phyloP scores from a whole-genome alignment of 306 rosid species.

The Vicia sativa region DNA sequence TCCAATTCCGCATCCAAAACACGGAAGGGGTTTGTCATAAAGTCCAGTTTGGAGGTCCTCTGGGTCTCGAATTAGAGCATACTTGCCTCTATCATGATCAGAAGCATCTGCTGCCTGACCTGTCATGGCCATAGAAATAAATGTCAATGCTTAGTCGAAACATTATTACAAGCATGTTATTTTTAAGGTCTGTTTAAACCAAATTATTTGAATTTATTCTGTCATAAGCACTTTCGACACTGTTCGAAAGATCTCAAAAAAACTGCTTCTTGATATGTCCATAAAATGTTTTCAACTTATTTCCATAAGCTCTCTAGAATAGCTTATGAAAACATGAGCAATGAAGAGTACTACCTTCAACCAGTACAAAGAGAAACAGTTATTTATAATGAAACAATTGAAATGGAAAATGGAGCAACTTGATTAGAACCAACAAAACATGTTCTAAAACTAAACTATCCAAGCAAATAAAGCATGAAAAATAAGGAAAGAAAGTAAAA shows the following conservation, averaged over 20 bases:
- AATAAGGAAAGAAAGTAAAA: background rate
- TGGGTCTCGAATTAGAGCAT: slow-evolving; percentile 63
- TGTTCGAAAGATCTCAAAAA: too few relatives aligned
- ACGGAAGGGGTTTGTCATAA: slow-evolving; percentile 89
- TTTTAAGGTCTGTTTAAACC: background rate
- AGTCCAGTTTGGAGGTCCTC: slow-evolving; percentile 76
- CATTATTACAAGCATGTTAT: background rate
- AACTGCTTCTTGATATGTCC: too few relatives aligned
- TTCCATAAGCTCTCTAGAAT: too few relatives aligned
- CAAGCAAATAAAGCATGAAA: background rate
- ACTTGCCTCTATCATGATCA: slow-evolving; percentile 68
- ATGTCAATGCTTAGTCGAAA: slow-evolving; percentile 40
- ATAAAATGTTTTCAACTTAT: too few relatives aligned
- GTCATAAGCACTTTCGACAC: background rate
- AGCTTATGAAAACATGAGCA: too few relatives aligned
- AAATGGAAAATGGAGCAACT: background rate
- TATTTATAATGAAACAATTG: background rate
- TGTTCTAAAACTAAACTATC: slow-evolving; percentile 14
- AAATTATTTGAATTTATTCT: too few relatives aligned
- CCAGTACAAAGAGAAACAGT: background rate
- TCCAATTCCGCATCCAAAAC: slow-evolving; percentile 93
- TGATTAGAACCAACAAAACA: too few relatives aligned
- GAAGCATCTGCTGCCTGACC: slow-evolving; percentile 61
- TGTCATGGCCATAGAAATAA: slow-evolving; percentile 47
- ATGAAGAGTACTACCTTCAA: too few relatives aligned